A percentile compares a stretch with the other conserved stretches of the same genome.
Conservation (phyloP, 371 early-diverging fungal genomes). For the Amoeboradix gromovi region DNA sequence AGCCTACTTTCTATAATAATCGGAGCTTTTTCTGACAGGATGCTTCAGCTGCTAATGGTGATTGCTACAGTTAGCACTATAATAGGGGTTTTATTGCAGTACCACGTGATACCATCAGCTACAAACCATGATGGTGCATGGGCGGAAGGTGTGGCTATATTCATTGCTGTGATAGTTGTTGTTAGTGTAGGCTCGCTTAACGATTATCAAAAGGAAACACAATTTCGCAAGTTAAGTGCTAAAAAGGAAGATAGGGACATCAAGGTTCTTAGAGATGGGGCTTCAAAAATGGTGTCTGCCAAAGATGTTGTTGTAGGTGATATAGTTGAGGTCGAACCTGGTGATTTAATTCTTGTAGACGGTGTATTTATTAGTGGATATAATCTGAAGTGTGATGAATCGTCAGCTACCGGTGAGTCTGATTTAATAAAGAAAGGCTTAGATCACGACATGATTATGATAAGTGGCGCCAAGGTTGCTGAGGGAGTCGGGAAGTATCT, state of each 20-base stretch:
- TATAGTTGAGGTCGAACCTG: constrained; percentile 63
- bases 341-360: constrained; percentile 68
- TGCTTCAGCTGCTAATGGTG: neutral
- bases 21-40: neutral
- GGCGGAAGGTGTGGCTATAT: constrained; percentile 46
- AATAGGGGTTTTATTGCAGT: neutral
- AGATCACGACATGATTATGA: constrained; percentile 39
- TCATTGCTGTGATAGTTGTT: constrained; percentile 57
- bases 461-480: constrained; percentile 62
- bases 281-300: constrained; percentile 13
- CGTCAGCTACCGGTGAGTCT: constrained; percentile 67
- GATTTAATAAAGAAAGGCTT: constrained; percentile 41
- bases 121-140: constrained; percentile 19
- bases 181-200: constrained; percentile 72
- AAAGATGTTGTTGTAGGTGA: constrained; percentile 33
- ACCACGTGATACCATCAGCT: neutral
- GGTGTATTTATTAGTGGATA: constrained; percentile 45
- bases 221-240: constrained; percentile 66
- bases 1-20: neutral
- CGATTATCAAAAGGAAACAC: constrained; percentile 76
- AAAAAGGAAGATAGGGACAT: constrained; percentile 56
- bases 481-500: constrained; percentile 57
- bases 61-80: neutral
- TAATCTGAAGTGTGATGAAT: constrained; percentile 60
- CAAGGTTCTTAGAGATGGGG: constrained; percentile 25